Conservation (phyloP, 331 rosid species). For the Acacia concinna region DNA sequence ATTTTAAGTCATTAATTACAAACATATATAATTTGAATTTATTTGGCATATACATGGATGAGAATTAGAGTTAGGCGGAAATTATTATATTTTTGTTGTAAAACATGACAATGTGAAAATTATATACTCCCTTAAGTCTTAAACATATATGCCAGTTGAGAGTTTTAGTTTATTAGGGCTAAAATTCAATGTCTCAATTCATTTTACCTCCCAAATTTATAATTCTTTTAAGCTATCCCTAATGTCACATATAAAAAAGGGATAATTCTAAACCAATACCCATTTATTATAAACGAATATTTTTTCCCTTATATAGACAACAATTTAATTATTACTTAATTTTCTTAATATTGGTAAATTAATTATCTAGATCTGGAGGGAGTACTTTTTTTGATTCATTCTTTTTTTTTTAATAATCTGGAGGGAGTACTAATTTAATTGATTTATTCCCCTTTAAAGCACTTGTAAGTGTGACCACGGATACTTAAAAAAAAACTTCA, state of each 20-base stretch:
- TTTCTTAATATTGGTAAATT: no score
- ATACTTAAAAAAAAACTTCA: neutral
- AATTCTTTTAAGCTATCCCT: neutral
- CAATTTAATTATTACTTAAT: no score
- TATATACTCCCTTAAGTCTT: neutral
- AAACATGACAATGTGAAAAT: neutral
- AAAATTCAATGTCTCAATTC: no score
- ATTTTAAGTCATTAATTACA: neutral
- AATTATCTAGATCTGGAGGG: neutral
- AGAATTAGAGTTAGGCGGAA: neutral
- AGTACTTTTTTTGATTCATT: no score
- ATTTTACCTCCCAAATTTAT: neutral
- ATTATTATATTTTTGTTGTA: neutral
- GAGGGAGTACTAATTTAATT: neutral
- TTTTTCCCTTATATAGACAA: no score
- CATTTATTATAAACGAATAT: neutral
- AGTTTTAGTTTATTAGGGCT: neutral
- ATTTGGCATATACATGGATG: neutral
- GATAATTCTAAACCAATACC: no score
- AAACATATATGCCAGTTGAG: neutral
- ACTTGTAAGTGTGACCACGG: neutral
- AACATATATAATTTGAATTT: neutral
- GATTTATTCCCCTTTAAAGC: neutral
- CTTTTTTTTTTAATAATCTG: no score
- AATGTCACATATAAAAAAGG: neutral